A percentile compares a stretch with the other conserved stretches of the same genome.
Evolutionary conservation across 2,329 filamentous ascomycete species (phyloP).

Genomic region (Apiospora malaysiana): DNA sequence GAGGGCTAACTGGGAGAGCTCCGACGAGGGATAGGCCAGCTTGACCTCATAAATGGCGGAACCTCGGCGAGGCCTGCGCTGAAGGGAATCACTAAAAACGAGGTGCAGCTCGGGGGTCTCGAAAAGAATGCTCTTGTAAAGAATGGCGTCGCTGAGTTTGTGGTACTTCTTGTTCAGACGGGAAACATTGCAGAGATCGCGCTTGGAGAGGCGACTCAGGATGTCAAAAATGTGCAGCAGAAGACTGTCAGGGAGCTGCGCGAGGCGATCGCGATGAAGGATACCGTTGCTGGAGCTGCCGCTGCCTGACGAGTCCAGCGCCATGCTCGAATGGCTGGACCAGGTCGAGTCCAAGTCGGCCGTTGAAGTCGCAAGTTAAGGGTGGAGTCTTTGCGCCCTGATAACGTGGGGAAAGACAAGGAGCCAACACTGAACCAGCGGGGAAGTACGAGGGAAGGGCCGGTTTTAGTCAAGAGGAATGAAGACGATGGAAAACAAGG

Average conservation of each 20-base stretch:
- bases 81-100: constrained; percentile 54
- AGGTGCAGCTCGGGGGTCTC: constrained; percentile 54
- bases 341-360: background rate
- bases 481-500: background rate
- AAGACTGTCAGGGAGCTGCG: constrained; percentile 46
- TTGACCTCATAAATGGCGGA: constrained; percentile 52
- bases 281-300: background rate
- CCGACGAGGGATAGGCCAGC: constrained; percentile 51
- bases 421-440: constrained; percentile 11
- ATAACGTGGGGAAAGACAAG: constrained; percentile 11
- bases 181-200: constrained; percentile 51
- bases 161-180: constrained; percentile 50
- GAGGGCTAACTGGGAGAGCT: constrained; percentile 49
- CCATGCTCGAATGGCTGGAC: background rate
- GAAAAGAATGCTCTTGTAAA: constrained; percentile 55
- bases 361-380: background rate
- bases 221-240: constrained; percentile 47
- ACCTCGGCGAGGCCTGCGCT: constrained; percentile 51
- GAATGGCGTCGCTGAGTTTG: constrained; percentile 50
- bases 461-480: background rate
- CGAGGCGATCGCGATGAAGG: constrained; percentile 28
- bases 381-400: background rate
- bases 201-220: constrained; percentile 40
- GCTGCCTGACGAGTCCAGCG: background rate
- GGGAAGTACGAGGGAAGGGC: constrained; percentile 1